Conservation (phyloP, 2,329 filamentous ascomycete species). For the Epichloe hybrida region DNA sequence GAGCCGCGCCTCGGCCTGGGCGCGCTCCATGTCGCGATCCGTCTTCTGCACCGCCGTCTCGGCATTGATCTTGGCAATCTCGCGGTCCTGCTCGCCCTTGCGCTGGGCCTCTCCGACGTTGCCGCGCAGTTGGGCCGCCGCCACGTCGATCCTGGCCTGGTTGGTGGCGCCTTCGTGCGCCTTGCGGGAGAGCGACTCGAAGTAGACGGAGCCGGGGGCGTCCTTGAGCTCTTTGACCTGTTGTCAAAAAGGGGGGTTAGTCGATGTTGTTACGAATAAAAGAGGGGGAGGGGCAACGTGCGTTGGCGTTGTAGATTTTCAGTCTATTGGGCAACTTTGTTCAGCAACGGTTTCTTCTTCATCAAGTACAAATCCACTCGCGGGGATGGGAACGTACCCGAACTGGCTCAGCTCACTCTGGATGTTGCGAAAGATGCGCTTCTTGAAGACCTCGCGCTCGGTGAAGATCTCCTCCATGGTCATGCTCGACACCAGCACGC, state of each 20-base stretch:
- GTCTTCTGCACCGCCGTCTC: conserved; percentile 77
- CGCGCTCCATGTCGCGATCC: conserved; percentile 70
- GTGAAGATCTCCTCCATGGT: conserved; percentile 89
- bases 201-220: conserved; percentile 69
- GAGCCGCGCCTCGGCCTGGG: conserved; percentile 62
- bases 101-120: conserved; percentile 68
- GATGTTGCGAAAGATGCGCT: conserved; percentile 60
- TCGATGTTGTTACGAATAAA: neutral
- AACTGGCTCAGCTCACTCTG: conserved; percentile 71
- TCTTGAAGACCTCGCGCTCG: conserved; percentile 64
- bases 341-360: neutral
- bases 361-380: neutral
- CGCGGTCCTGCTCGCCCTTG: conserved; percentile 67
- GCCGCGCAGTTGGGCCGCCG: conserved; percentile 49
- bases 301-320: conserved; percentile 54
- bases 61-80: conserved; percentile 78
- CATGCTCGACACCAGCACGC: conserved; percentile 73
- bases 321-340: conserved; percentile 28
- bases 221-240: conserved; percentile 70
- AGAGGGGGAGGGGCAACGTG: neutral
- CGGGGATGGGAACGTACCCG: neutral
- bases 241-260: no score
- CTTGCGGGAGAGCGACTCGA: conserved; percentile 67
- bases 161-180: conserved; percentile 77
- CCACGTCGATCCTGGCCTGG: conserved; percentile 57